These are phyloP conservation scores for Eucalyptus marginata DNA, from an alignment of 345 rosid genomes.

Conservation along the genomic window DNA sequence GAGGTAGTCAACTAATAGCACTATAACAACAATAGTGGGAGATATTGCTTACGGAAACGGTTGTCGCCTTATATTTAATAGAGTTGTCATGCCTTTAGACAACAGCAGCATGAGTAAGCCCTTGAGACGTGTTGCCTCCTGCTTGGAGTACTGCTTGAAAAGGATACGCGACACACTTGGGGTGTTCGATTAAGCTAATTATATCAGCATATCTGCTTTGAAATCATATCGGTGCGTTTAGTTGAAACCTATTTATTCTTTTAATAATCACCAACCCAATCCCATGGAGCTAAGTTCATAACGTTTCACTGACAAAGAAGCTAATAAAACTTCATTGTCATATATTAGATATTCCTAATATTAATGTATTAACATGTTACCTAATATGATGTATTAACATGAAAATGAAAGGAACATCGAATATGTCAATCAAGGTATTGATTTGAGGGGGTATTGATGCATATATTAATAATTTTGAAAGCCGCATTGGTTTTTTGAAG, in stretches of 20 bases:
- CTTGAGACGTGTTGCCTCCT: background rate
- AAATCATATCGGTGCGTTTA: background rate
- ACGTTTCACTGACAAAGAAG: background rate
- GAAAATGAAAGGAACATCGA: background rate
- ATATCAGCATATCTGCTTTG: background rate
- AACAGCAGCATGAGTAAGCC: background rate
- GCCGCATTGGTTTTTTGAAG: background rate
- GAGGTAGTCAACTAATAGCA: background rate
- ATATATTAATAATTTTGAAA: background rate
- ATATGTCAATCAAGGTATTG: background rate
- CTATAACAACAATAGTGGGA: background rate
- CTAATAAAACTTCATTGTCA: background rate
- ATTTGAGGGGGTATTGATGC: background rate
- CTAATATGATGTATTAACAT: background rate
- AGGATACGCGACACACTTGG: background rate
- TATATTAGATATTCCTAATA: background rate
- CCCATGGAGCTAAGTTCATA: background rate
- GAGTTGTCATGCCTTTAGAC: background rate
- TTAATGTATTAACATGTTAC: background rate
- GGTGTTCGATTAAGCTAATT: background rate
- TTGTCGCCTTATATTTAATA: background rate
- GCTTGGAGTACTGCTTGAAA: background rate
- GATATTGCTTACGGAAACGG: background rate
- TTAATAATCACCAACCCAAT: background rate
- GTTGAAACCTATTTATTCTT: background rate